These are phyloP conservation scores for Sanghuangporus sanghuang DNA, from an alignment of 1,284 basidiomycete genomes.

Conservation along the genomic window DNA sequence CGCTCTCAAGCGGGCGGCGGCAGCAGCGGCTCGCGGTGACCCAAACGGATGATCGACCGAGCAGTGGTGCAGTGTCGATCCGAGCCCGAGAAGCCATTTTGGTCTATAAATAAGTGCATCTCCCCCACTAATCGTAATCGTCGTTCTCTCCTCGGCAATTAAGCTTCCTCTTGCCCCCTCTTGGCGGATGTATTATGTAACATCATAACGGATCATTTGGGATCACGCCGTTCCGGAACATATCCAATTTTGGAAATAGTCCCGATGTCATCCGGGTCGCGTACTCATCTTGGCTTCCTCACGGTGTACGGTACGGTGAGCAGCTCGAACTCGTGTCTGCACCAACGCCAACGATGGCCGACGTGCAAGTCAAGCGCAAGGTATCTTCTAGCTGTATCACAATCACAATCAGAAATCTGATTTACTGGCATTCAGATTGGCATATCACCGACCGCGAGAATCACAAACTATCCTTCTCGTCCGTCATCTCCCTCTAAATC, in stretches of 20 bases:
- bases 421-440: constrained; percentile 34
- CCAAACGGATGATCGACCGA: neutral
- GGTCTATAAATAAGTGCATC: neutral
- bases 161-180: too few relatives aligned
- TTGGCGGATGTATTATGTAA: neutral
- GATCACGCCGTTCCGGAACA: neutral
- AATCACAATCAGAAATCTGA: neutral
- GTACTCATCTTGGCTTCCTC: neutral
- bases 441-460: constrained; percentile 25
- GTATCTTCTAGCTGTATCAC: neutral
- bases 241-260: neutral
- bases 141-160: neutral
- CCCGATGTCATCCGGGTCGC: neutral
- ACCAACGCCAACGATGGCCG: constrained; percentile 8
- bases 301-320: neutral
- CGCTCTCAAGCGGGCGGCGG: too few relatives aligned
- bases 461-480: constrained; percentile 28
- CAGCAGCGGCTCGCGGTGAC: too few relatives aligned
- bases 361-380: constrained; percentile 17
- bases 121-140: too few relatives aligned
- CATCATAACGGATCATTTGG: neutral
- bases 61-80: neutral
- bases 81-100: neutral
- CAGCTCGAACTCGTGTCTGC: neutral
- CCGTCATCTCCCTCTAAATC: constrained; percentile 18